Percentiles rank a stretch among this genome's conserved stretches.
These are phyloP conservation scores for Rutstroemia sydowiana DNA, from an alignment of 2,329 filamentous ascomycete genomes.

Conservation along the genomic window DNA sequence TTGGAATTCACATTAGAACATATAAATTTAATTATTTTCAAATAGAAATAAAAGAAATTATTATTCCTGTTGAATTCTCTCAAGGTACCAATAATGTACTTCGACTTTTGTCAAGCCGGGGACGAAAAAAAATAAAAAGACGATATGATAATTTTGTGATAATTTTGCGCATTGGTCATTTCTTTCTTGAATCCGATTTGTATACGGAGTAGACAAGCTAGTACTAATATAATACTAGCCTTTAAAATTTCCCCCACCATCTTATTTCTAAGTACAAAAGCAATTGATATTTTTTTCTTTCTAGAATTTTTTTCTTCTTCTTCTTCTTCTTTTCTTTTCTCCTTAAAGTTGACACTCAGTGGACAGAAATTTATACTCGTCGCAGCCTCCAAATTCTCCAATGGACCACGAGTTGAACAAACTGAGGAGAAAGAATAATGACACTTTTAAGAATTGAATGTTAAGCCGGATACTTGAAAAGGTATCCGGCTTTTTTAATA, in stretches of 20 bases:
- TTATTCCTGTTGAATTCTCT: too few species aligned
- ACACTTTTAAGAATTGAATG: slow-evolving; percentile 31
- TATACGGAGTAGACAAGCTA: too few species aligned
- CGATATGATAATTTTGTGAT: too few species aligned
- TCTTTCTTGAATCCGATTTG: too few species aligned
- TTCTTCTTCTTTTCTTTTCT: slow-evolving; percentile 33
- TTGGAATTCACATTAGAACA: background rate
- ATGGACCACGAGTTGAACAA: slow-evolving; percentile 50
- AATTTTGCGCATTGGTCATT: slow-evolving; percentile 3
- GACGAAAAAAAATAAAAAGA: slow-evolving; percentile 7
- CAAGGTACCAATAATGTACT: too few species aligned
- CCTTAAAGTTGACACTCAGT: slow-evolving; percentile 50
- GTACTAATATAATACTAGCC: too few species aligned
- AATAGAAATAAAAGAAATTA: background rate
- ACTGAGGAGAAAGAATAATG: slow-evolving; percentile 42
- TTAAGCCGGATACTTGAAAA: slow-evolving; percentile 25
- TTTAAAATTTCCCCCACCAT: background rate
- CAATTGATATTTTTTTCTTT: background rate
- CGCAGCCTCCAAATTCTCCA: slow-evolving; percentile 34
- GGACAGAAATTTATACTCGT: slow-evolving; percentile 50
- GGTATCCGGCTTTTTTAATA: slow-evolving; percentile 20
- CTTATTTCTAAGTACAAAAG: too few species aligned
- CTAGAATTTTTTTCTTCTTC: background rate
- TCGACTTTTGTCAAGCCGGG: too few species aligned
- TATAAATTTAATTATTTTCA: background rate